Percentiles rank a stretch among this genome's conserved stretches.
Conservation (phyloP, 352 stramenopile species). For the Albugo candida region DNA sequence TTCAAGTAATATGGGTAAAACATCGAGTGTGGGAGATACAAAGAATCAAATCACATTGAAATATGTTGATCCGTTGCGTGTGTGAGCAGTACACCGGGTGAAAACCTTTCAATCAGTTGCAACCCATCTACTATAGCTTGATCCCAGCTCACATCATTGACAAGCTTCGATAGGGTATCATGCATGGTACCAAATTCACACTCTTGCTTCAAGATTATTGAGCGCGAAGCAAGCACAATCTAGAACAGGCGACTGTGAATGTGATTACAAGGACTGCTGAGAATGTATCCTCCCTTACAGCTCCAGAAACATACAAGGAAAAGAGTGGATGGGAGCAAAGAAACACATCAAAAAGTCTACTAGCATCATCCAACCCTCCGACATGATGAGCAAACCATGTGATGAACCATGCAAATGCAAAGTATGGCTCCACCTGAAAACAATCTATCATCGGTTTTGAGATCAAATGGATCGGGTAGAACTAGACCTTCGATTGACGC, state of each 20-base stretch:
- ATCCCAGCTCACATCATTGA: conserved; percentile 41
- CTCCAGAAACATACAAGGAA: conserved; percentile 76
- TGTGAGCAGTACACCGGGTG: conserved; percentile 7
- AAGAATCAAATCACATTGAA: not conserved
- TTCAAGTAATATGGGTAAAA: too few relatives aligned
- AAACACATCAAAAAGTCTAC: conserved; percentile 86
- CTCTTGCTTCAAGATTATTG: conserved; percentile 41
- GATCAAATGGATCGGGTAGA: conserved; percentile 15
- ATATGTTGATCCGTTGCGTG: not conserved
- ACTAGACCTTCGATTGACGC: conserved; percentile 26
- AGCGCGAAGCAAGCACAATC: conserved; percentile 30
- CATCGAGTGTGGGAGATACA: too few relatives aligned
- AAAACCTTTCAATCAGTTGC: conserved; percentile 34
- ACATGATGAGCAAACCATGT: conserved; percentile 91
- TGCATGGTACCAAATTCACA: conserved; percentile 65
- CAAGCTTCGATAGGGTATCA: conserved; percentile 40
- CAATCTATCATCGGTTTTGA: conserved; percentile 15
- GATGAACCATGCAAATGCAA: conserved; percentile 85
- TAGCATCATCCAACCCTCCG: conserved; percentile 64
- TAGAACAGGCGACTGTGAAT: conserved; percentile 1
- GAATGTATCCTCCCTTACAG: not conserved
- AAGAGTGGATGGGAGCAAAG: conserved; percentile 85
- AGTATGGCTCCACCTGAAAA: conserved; percentile 82
- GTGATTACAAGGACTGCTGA: too few relatives aligned
- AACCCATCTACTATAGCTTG: conserved; percentile 28